Conservation (phyloP, 225 moss, liverwort and hornwort genomes). For the Pseudoscleropodium purum region DNA sequence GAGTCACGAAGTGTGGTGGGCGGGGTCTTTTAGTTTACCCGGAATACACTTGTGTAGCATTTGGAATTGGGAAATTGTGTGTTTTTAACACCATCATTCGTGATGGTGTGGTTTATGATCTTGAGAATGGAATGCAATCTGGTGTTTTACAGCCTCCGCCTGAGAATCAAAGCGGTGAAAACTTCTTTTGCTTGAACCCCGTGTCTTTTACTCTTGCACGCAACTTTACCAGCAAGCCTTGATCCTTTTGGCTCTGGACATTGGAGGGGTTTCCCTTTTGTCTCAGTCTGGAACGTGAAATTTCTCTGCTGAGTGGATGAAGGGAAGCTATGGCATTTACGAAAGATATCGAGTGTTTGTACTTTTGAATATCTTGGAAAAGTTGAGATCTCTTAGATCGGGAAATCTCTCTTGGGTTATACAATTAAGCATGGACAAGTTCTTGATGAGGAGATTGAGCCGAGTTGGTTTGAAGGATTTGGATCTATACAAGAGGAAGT, state of each 20-base stretch:
- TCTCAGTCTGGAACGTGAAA: not conserved
- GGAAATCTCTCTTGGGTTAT: not conserved
- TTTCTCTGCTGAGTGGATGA: not conserved
- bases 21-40: conserved; percentile 6
- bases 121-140: not conserved
- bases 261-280: not conserved
- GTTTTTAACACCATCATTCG: conserved; percentile 1
- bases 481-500: not conserved
- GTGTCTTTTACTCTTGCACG: not conserved
- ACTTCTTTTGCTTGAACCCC: conserved; percentile 22
- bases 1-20: not conserved
- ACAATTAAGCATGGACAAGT: not conserved
- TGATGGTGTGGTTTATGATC: conserved; percentile 8
- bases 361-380: not conserved
- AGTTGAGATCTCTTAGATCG: not conserved
- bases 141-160: not conserved
- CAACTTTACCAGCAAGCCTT: not conserved
- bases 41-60: not conserved
- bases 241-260: not conserved
- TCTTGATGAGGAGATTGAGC: not conserved
- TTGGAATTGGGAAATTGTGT: not conserved
- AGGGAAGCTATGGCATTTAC: not conserved
- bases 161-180: not conserved
- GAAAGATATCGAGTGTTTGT: not conserved
- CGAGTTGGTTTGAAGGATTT: not conserved